Evolutionary conservation across 2,329 filamentous ascomycete genomes (phyloP).

Genomic region (Hypoxylon sp.): DNA sequence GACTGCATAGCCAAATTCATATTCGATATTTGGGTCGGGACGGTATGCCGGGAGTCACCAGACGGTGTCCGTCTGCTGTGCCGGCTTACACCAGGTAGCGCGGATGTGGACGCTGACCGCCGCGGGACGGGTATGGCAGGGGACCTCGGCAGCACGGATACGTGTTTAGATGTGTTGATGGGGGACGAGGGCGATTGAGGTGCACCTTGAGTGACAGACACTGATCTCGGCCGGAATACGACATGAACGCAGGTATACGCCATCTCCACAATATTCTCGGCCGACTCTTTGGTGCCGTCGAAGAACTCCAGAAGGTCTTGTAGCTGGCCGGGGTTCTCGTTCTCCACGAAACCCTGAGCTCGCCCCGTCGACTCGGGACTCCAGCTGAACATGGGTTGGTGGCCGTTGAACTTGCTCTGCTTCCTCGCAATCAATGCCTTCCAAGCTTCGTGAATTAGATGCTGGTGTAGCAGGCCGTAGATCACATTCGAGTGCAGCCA

Average conservation of each 20-base stretch:
- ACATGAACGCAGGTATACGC: constrained; percentile 62
- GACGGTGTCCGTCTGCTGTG: constrained; percentile 40
- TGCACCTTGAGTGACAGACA: constrained; percentile 32
- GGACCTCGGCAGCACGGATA: constrained; percentile 40
- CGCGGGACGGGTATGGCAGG: constrained; percentile 43
- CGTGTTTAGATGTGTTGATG: constrained; percentile 40
- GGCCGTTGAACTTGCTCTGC: constrained; percentile 61
- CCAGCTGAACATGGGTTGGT: constrained; percentile 74
- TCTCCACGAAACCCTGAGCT: constrained; percentile 72
- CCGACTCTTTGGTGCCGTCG: constrained; percentile 70
- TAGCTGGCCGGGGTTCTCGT: constrained; percentile 73
- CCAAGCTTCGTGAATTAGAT: constrained; percentile 73
- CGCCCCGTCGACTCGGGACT: constrained; percentile 69
- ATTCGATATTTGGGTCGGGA: constrained; percentile 31
- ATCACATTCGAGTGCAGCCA: constrained; percentile 80
- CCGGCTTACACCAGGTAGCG: constrained; percentile 41
- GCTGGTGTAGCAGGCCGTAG: constrained; percentile 77
- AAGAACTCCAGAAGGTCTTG: constrained; percentile 77
- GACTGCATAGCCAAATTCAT: constrained; percentile 26
- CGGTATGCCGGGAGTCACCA: constrained; percentile 20
- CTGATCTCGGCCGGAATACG: constrained; percentile 52
- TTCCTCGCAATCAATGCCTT: constrained; percentile 67
- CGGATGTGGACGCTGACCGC: constrained; percentile 49
- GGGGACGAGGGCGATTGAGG: constrained; percentile 34
- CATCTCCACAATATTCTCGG: constrained; percentile 69